phyloP scores from a whole-genome alignment of 306 rosid genomes.

The Vigna reflexopilosa region DNA sequence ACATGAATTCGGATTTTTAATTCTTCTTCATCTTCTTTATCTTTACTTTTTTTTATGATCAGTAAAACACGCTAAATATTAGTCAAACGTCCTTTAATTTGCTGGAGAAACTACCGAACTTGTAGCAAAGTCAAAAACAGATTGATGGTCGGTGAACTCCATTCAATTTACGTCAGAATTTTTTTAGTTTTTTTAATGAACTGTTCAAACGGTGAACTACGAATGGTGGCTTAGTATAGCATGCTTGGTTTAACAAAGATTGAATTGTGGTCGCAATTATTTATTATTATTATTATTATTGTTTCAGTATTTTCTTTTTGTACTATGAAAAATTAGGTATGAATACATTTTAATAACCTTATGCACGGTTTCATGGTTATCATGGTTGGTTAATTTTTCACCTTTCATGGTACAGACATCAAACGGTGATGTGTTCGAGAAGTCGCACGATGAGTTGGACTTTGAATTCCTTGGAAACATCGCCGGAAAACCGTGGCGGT shows the following conservation, averaged over 20 bases:
- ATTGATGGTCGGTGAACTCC: slow-evolving; percentile 22
- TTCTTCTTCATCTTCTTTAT: neutral
- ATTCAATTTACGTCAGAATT: slow-evolving; percentile 2
- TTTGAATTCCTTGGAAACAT: slow-evolving; percentile 89
- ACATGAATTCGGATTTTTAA: neutral
- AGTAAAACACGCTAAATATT: slow-evolving; percentile 31
- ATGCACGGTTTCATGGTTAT: slow-evolving; percentile 3
- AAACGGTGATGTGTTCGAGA: slow-evolving; percentile 86
- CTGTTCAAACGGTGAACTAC: slow-evolving; percentile 2
- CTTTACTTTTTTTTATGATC: neutral
- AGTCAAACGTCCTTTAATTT: slow-evolving; percentile 40
- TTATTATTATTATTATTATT: too few relatives aligned
- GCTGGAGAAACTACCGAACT: neutral
- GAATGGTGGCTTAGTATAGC: neutral
- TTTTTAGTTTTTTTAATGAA: neutral
- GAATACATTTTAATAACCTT: neutral
- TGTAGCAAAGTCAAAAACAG: slow-evolving; percentile 36
- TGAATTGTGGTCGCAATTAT: neutral
- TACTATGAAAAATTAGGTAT: neutral
- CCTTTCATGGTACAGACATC: slow-evolving; percentile 63
- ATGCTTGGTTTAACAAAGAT: neutral
- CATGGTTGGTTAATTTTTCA: slow-evolving; percentile 8
- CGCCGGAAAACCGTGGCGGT: slow-evolving; percentile 90
- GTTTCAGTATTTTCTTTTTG: neutral
- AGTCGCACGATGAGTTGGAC: slow-evolving; percentile 90